Evolutionary conservation across 164 flowering plant species (phyloP).

Genomic region (Liriodendron chinense): DNA sequence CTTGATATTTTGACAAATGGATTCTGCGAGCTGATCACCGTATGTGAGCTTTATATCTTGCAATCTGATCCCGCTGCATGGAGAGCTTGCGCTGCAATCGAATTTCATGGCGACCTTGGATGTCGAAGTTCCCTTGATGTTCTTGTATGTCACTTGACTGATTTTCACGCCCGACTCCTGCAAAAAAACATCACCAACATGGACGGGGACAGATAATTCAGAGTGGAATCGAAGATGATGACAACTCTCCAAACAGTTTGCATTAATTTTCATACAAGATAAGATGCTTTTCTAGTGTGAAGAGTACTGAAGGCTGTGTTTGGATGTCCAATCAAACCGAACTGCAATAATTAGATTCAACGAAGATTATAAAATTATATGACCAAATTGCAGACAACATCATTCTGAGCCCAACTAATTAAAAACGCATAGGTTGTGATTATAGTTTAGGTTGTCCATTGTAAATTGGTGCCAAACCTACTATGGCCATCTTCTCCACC

Average conservation of each 20-base stretch:
- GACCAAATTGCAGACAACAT: neutral
- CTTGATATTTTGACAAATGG: constrained; percentile 15
- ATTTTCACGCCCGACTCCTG: constrained; percentile 26
- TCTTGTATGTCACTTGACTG: constrained; percentile 14
- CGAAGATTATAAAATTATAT: neutral
- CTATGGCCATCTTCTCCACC: no score
- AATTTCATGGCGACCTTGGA: constrained; percentile 23
- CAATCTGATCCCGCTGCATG: constrained; percentile 19
- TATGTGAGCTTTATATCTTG: constrained; percentile 22
- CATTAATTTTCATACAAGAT: neutral
- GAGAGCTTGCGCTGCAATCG: constrained; percentile 19
- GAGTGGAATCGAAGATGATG: neutral
- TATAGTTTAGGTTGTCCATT: no score
- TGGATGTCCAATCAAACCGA: no score
- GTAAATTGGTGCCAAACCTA: no score
- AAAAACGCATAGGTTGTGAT: neutral
- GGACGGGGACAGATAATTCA: neutral
- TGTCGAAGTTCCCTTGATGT: constrained; percentile 27
- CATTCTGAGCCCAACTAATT: neutral
- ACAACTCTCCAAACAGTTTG: neutral
- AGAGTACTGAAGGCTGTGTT: neutral
- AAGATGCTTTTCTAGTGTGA: neutral
- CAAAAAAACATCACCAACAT: neutral
- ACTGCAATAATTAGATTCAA: neutral
- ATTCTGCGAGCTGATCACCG: constrained; percentile 7